A percentile compares a stretch with the other conserved stretches of the same genome.
Conservation (phyloP, 257 asterid species). For the Striga asiatica region DNA sequence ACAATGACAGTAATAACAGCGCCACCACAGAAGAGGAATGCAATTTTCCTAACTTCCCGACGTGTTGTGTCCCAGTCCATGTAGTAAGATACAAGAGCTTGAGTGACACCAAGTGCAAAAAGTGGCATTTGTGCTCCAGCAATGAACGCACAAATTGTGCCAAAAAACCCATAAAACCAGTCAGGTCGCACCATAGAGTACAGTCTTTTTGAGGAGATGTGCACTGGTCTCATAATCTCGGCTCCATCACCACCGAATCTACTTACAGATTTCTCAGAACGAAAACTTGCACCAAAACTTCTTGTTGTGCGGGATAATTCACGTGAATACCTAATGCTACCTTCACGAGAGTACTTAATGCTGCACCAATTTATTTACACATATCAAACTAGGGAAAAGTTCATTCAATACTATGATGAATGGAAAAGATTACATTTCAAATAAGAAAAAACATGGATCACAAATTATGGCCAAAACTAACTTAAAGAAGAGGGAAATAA, state of each 20-base stretch:
- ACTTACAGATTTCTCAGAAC: constrained; percentile 68
- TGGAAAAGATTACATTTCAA: not conserved
- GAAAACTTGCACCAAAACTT: constrained; percentile 88
- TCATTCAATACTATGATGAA: not conserved
- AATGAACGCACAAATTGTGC: constrained; percentile 68
- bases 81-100: constrained; percentile 93
- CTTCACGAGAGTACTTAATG: constrained; percentile 59
- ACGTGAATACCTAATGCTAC: constrained; percentile 62
- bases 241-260: constrained; percentile 56
- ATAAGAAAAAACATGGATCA: not conserved
- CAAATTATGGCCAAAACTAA: not conserved
- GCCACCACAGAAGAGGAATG: constrained; percentile 76
- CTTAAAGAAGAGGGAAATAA: too few relatives aligned
- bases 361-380: too few relatives aligned
- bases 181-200: constrained; percentile 82
- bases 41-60: constrained; percentile 67
- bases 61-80: constrained; percentile 96
- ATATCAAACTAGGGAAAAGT: not conserved
- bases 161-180: constrained; percentile 72
- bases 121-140: constrained; percentile 97
- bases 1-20: constrained; percentile 68
- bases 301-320: constrained; percentile 77
- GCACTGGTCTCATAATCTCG: constrained; percentile 29
- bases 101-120: constrained; percentile 89
- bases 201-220: constrained; percentile 50